Conservation (phyloP, 148 eudicot genomes). For the Silene latifolia region DNA sequence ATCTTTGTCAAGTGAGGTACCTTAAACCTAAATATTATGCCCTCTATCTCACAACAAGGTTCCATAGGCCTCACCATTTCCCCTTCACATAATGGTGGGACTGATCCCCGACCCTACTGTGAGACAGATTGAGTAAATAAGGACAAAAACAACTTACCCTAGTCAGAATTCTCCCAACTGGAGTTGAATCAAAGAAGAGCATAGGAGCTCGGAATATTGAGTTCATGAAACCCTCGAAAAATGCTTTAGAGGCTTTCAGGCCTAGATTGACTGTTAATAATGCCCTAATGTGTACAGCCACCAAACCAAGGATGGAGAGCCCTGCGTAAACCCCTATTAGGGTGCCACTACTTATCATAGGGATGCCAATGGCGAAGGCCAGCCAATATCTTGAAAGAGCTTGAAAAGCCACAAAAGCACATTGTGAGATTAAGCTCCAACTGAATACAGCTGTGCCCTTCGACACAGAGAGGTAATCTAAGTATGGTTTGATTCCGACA, state of each 20-base stretch:
- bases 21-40: not conserved
- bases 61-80: too few species aligned
- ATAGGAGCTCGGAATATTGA: conserved; percentile 65
- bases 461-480: conserved; percentile 37
- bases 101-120: too few species aligned
- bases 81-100: too few species aligned
- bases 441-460: conserved; percentile 40
- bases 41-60: too few species aligned
- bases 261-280: conserved; percentile 37
- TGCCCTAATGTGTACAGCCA: conserved; percentile 30
- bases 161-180: conserved; percentile 57
- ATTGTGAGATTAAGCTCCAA: conserved; percentile 25
- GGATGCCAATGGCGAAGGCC: conserved; percentile 37
- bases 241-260: conserved; percentile 37
- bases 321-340: conserved; percentile 25
- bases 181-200: conserved; percentile 65
- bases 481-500: conserved; percentile 49
- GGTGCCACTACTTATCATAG: conserved; percentile 21
- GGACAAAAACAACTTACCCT: conserved; percentile 36
- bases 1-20: not conserved
- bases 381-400: conserved; percentile 50
- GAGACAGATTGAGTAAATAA: too few species aligned
- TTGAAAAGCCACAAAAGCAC: conserved; percentile 41
- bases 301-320: conserved; percentile 30
- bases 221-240: conserved; percentile 41